Percentiles rank a stretch among this genome's conserved stretches.
Conservation (phyloP, 2,329 filamentous ascomycete genomes). For the Pestalotiopsis fici region DNA sequence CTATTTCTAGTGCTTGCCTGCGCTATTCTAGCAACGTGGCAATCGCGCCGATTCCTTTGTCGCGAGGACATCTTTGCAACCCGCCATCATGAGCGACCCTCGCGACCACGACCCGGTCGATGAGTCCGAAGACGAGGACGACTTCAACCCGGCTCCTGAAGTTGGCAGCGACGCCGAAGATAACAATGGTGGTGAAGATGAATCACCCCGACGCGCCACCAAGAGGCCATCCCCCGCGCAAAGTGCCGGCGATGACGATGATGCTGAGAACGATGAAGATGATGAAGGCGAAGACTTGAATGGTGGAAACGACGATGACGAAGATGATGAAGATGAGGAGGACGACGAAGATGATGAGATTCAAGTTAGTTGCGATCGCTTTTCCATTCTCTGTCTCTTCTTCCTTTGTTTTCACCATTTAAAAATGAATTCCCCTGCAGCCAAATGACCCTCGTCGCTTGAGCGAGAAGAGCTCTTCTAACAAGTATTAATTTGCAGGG, state of each 20-base stretch:
- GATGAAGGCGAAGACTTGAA: slow-evolving; percentile 38
- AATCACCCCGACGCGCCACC: slow-evolving; percentile 19
- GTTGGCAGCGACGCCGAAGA: slow-evolving; percentile 74
- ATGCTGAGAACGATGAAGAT: slow-evolving; percentile 48
- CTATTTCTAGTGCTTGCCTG: neutral
- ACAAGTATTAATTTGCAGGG: slow-evolving; percentile 36
- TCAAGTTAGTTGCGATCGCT: slow-evolving; percentile 45
- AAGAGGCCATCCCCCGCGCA: slow-evolving; percentile 23
- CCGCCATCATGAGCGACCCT: slow-evolving; percentile 45
- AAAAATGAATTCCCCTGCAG: neutral
- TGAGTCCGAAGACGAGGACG: slow-evolving; percentile 75
- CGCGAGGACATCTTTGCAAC: neutral
- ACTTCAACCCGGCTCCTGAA: slow-evolving; percentile 83
- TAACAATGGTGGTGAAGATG: slow-evolving; percentile 33
- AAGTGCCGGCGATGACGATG: slow-evolving; percentile 38
- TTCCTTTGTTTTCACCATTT: neutral
- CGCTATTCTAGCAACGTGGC: too few species aligned
- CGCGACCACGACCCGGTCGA: slow-evolving; percentile 48
- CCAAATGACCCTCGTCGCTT: neutral
- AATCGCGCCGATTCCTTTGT: neutral
- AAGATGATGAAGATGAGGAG: slow-evolving; percentile 52
- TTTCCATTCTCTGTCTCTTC: too few species aligned
- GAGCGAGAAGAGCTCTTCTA: neutral
- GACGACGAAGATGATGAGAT: slow-evolving; percentile 69
- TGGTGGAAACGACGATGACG: slow-evolving; percentile 50